Conservation (phyloP, 1,139 yeast species). For the Debaryomyces coudertii region DNA sequence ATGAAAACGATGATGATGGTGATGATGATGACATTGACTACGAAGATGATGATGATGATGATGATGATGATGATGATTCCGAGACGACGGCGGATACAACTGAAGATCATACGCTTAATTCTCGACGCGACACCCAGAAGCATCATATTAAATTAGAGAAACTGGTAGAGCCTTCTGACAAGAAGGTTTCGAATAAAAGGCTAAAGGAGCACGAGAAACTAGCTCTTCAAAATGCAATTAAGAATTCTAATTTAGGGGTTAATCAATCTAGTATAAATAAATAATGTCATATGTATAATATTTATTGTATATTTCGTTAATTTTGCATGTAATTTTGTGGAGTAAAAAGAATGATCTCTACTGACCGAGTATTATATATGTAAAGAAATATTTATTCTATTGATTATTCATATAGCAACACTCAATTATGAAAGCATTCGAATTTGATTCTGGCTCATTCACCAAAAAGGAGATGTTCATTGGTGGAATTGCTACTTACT, state of each 20-base stretch:
- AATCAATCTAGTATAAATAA: background rate
- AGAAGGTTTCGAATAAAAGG: slow-evolving; percentile 15
- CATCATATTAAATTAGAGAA: slow-evolving; percentile 5
- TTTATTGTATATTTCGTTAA: background rate
- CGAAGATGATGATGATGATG: slow-evolving; percentile 13
- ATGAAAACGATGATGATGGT: slow-evolving; percentile 18
- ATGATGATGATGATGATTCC: slow-evolving; percentile 10
- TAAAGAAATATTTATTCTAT: background rate
- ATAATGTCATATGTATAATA: slow-evolving; percentile 4
- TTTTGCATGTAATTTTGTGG: slow-evolving; percentile 5
- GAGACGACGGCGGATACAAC: background rate
- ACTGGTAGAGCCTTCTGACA: slow-evolving; percentile 2
- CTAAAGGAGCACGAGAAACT: slow-evolving; percentile 22
- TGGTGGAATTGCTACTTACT: slow-evolving; percentile 38
- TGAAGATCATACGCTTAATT: background rate
- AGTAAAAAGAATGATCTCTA: slow-evolving; percentile 5
- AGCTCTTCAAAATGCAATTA: slow-evolving; percentile 24
- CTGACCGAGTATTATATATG: background rate
- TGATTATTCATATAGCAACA: background rate
- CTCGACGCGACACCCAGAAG: background rate
- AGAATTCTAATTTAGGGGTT: slow-evolving; percentile 19
- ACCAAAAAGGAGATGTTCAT: slow-evolving; percentile 29
- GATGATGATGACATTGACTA: slow-evolving; percentile 19
- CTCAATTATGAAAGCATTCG: slow-evolving; percentile 27
- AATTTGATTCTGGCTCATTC: slow-evolving; percentile 25